These are phyloP conservation scores for Solanum lycopersicoides DNA, from an alignment of 257 asterid species.

Conservation along the genomic window DNA sequence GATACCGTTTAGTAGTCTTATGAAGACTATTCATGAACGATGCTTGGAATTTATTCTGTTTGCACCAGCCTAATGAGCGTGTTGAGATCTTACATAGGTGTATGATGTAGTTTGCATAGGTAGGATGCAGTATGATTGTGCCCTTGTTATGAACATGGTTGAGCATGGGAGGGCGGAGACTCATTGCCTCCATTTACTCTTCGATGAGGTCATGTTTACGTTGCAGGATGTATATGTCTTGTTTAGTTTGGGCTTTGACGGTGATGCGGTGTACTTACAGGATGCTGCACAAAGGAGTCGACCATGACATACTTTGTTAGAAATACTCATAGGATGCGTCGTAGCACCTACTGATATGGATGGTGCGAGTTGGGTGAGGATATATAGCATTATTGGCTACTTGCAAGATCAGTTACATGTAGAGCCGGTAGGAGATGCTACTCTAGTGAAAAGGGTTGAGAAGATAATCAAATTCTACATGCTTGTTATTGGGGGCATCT, in stretches of 20 bases:
- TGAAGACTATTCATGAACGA: neutral
- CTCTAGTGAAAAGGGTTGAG: neutral
- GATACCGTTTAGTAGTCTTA: neutral
- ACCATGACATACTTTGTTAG: neutral
- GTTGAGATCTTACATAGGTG: neutral
- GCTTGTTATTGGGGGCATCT: neutral
- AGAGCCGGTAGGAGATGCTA: neutral
- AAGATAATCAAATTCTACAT: neutral
- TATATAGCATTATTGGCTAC: too few relatives aligned
- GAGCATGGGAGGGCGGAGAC: neutral
- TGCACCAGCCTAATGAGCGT: neutral
- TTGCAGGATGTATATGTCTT: neutral
- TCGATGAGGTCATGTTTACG: neutral
- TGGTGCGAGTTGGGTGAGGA: neutral
- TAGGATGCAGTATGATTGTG: neutral
- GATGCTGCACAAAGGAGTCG: neutral
- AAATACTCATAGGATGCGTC: neutral
- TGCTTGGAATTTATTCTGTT: neutral
- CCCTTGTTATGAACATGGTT: neutral
- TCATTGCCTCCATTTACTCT: neutral
- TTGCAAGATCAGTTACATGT: too few relatives aligned
- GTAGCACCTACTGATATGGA: neutral
- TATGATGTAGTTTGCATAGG: neutral
- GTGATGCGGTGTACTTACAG: neutral
- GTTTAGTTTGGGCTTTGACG: neutral